Conservation (phyloP, 2,329 filamentous ascomycete species). For the Ophiostoma populinum region DNA sequence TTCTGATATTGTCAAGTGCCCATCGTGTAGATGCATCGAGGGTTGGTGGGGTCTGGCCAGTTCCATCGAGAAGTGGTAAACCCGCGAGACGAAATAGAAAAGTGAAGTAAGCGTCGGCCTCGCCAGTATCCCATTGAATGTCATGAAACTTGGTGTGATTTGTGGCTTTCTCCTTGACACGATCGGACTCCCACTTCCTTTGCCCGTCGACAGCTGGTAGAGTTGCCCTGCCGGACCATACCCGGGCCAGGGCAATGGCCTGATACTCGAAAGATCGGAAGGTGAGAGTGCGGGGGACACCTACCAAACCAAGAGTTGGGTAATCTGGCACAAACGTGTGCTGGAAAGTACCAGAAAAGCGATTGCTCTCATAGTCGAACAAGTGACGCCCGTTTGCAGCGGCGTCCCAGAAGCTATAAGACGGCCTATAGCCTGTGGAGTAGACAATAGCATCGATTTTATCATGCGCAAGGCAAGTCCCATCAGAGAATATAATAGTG, state of each 20-base stretch:
- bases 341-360: slow-evolving; percentile 25
- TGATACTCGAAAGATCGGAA: slow-evolving; percentile 24
- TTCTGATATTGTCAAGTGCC: slow-evolving; percentile 29
- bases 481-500: slow-evolving; percentile 30
- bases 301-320: slow-evolving; percentile 31
- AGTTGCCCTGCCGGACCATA: slow-evolving; percentile 19
- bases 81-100: slow-evolving; percentile 31
- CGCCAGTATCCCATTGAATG: slow-evolving; percentile 32
- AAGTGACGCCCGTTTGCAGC: slow-evolving; percentile 26
- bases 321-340: slow-evolving; percentile 35
- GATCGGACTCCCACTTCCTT: slow-evolving; percentile 27
- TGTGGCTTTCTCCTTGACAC: slow-evolving; percentile 16
- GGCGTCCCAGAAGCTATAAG: slow-evolving; percentile 55
- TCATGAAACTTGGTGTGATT: slow-evolving; percentile 32
- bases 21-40: slow-evolving; percentile 25
- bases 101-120: slow-evolving; percentile 30
- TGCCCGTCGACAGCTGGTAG: slow-evolving; percentile 25
- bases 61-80: slow-evolving; percentile 27
- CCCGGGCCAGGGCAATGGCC: slow-evolving; percentile 20
- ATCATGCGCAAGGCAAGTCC: slow-evolving; percentile 34
- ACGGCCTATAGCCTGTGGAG: slow-evolving; percentile 78
- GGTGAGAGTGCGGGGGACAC: slow-evolving; percentile 28
- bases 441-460: slow-evolving; percentile 65
- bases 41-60: slow-evolving; percentile 28
- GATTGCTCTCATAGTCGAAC: slow-evolving; percentile 30